Conservation (phyloP, 106 monocot genomes). For the Platanthera guangdongensis region DNA sequence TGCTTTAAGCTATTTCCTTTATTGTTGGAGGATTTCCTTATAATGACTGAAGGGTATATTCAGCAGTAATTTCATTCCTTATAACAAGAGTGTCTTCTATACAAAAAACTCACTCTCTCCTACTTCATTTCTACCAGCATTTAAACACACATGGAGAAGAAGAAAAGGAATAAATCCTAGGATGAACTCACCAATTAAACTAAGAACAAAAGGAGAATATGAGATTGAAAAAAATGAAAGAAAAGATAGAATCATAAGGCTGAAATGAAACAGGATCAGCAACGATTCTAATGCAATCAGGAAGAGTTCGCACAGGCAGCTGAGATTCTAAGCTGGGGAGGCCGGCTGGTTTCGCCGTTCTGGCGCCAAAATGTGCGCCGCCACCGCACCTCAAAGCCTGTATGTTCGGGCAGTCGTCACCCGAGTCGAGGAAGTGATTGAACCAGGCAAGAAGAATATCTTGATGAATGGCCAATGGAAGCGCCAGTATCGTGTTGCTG, state of each 20-base stretch:
- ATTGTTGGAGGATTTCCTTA: too few species aligned
- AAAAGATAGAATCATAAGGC: not conserved
- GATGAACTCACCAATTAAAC: not conserved
- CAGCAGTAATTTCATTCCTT: too few species aligned
- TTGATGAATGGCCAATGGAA: constrained; percentile 74
- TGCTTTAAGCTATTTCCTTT: too few species aligned
- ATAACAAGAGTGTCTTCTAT: too few species aligned
- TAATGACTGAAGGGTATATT: too few species aligned
- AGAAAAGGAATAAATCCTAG: not conserved
- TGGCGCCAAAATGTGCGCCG: constrained; percentile 84
- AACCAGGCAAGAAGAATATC: constrained; percentile 87
- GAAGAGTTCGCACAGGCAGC: constrained; percentile 46
- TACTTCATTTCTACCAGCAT: not conserved
- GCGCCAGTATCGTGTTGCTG: constrained; percentile 70
- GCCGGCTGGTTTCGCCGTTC: constrained; percentile 39
- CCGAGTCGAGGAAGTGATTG: constrained; percentile 66
- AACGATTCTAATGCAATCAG: constrained; percentile 4
- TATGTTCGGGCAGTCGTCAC: constrained; percentile 85
- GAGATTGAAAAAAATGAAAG: not conserved
- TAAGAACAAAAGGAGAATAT: not conserved
- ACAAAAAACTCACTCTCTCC: not conserved
- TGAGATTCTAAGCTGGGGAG: constrained; percentile 44
- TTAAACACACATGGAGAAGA: not conserved
- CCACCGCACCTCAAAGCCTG: constrained; percentile 99
- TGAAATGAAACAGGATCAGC: not conserved